phyloP scores from a whole-genome alignment of 768 basidiomycete species.

The Kwoniella pini region DNA sequence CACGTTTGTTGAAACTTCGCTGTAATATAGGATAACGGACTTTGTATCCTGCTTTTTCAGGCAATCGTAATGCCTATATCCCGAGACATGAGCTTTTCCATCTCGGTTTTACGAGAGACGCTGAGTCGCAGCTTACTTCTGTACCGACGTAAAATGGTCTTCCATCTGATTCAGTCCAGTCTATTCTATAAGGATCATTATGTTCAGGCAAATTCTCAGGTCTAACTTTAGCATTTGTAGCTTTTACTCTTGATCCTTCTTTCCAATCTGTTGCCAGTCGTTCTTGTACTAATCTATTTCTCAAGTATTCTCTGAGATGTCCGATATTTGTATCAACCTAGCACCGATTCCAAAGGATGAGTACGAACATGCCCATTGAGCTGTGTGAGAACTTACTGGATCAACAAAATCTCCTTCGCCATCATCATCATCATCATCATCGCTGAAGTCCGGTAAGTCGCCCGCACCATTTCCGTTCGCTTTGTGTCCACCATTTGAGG shows the following conservation, averaged over 20 bases:
- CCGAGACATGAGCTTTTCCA: neutral
- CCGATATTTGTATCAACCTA: constrained; percentile 70
- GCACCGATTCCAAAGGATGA: neutral
- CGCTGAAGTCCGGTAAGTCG: constrained; percentile 15
- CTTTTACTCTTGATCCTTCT: constrained; percentile 38
- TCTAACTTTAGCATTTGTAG: constrained; percentile 77
- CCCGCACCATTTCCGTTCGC: constrained; percentile 15
- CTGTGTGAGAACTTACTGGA: constrained; percentile 22
- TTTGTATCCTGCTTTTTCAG: constrained; percentile 67
- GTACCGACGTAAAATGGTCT: constrained; percentile 31
- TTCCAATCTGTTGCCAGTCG: constrained; percentile 58
- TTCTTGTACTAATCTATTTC: constrained; percentile 57
- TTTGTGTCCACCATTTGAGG: constrained; percentile 15
- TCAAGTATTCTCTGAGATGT: constrained; percentile 54
- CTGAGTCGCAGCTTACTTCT: constrained; percentile 26
- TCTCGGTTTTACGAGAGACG: neutral
- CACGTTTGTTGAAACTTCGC: constrained; percentile 76
- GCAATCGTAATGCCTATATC: constrained; percentile 53
- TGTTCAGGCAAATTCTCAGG: constrained; percentile 82
- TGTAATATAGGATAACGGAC: constrained; percentile 80
- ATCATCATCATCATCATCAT: constrained; percentile 22
- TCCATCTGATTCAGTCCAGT: constrained; percentile 80
- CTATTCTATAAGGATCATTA: constrained; percentile 77
- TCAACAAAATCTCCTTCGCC: constrained; percentile 16
- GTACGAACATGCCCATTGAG: neutral